Conservation (phyloP, 371 early-diverging fungal species). For the Mortierella sp. region DNA sequence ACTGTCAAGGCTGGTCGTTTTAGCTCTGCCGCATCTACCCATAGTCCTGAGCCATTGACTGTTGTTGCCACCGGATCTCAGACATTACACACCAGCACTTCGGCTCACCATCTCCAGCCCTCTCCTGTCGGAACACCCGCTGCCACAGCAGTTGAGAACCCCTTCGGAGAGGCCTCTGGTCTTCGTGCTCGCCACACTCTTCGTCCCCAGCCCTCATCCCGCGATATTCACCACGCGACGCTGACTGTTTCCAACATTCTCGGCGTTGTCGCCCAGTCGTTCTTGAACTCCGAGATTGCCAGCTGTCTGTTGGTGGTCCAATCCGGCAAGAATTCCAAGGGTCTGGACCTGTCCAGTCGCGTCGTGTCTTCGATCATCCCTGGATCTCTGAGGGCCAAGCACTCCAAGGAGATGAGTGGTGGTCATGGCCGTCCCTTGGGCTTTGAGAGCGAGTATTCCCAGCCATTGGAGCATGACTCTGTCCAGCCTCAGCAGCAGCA, state of each 20-base stretch:
- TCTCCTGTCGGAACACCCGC: slow-evolving; percentile 23
- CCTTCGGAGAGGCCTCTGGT: slow-evolving; percentile 10
- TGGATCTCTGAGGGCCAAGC: slow-evolving; percentile 15
- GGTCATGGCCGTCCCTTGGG: slow-evolving; percentile 7
- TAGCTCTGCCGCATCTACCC: slow-evolving; percentile 16
- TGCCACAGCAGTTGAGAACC: slow-evolving; percentile 19
- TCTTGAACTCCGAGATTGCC: slow-evolving; percentile 26
- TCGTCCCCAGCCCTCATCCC: slow-evolving; percentile 45
- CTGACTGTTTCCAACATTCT: slow-evolving; percentile 42
- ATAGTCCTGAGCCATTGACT: slow-evolving; percentile 8
- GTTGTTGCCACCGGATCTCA: slow-evolving; percentile 7
- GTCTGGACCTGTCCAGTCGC: slow-evolving; percentile 4
- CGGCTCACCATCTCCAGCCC: slow-evolving; percentile 12
- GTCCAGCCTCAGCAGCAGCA: slow-evolving; percentile 11
- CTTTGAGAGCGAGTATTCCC: slow-evolving; percentile 20
- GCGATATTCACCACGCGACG: slow-evolving; percentile 41
- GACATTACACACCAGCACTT: background rate
- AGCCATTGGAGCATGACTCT: background rate
- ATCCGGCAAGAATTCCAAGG: slow-evolving; percentile 25
- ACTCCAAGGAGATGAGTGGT: slow-evolving; percentile 22
- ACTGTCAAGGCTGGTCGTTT: slow-evolving; percentile 18
- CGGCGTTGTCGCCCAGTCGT: slow-evolving; percentile 33
- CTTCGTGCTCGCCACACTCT: slow-evolving; percentile 39
- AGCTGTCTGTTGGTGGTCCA: slow-evolving; percentile 46
- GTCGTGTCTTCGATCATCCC: slow-evolving; percentile 19